Evolutionary conservation across 2,329 filamentous ascomycete species (phyloP).

Genomic region (Cadophora luteo-olivacea): DNA sequence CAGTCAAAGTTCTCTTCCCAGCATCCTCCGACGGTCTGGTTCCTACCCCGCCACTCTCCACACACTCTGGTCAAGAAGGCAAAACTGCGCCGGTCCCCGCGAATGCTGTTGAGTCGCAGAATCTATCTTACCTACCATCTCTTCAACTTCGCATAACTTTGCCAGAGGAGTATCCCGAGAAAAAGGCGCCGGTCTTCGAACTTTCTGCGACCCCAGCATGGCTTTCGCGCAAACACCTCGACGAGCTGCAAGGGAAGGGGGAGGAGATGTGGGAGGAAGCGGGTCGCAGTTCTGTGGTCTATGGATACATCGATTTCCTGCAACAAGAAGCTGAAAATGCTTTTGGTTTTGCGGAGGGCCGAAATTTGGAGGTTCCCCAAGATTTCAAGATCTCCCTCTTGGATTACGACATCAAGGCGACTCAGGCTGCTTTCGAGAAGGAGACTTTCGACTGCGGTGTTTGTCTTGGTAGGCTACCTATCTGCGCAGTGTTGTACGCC

Average conservation of each 20-base stretch:
- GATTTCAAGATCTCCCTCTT: conserved; percentile 74
- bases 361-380: conserved; percentile 58
- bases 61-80: conserved; percentile 32
- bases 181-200: conserved; percentile 55
- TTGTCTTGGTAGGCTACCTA: conserved; percentile 61
- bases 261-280: conserved; percentile 66
- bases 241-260: conserved; percentile 57
- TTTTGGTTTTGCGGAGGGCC: conserved; percentile 61
- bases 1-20: conserved; percentile 64
- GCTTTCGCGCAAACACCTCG: conserved; percentile 58
- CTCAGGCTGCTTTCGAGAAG: conserved; percentile 77
- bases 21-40: conserved; percentile 49
- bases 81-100: conserved; percentile 24
- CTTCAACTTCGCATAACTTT: conserved; percentile 60
- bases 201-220: conserved; percentile 63
- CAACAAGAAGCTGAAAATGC: conserved; percentile 64
- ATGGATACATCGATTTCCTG: conserved; percentile 67
- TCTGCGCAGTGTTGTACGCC: background rate
- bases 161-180: conserved; percentile 63
- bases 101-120: conserved; percentile 38
- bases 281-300: conserved; percentile 64
- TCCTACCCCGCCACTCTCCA: conserved; percentile 39
- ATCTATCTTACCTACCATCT: conserved; percentile 59
- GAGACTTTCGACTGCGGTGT: conserved; percentile 89
- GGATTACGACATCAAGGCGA: conserved; percentile 78